Conservation (phyloP, 805 yeast species). For the Yamadazyma paraphyllophila region DNA sequence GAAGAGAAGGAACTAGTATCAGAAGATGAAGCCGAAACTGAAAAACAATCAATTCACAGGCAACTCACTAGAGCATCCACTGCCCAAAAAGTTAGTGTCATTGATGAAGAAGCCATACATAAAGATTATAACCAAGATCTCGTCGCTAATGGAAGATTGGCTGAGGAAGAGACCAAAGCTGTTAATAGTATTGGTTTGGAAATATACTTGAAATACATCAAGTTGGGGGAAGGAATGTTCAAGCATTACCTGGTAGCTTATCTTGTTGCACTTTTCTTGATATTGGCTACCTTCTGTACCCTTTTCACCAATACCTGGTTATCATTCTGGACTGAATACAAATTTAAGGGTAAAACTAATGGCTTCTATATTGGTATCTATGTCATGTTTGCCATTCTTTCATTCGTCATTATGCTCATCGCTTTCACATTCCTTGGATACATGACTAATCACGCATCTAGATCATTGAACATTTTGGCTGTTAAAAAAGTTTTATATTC, state of each 20-base stretch:
- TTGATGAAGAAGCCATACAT: conserved; percentile 36
- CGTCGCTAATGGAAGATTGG: conserved; percentile 22
- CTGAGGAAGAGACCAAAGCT: conserved; percentile 55
- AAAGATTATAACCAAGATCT: conserved; percentile 28
- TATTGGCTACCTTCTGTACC: conserved; percentile 44
- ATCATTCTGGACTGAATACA: conserved; percentile 71
- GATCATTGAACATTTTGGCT: conserved; percentile 59
- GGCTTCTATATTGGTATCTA: conserved; percentile 74
- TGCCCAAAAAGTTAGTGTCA: conserved; percentile 9
- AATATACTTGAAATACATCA: conserved; percentile 52
- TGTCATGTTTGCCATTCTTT: conserved; percentile 55
- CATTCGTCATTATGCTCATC: conserved; percentile 41
- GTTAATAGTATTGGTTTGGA: conserved; percentile 49
- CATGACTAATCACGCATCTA: conserved; percentile 53
- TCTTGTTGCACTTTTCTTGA: conserved; percentile 18
- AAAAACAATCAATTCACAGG: conserved; percentile 16
- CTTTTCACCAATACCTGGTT: conserved; percentile 74
- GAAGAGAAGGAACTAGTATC: conserved; percentile 18
- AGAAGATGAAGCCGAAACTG: conserved; percentile 17
- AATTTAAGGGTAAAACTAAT: conserved; percentile 45
- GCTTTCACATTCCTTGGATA: conserved; percentile 49
- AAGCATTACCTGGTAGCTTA: conserved; percentile 25
- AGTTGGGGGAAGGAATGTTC: conserved; percentile 53
- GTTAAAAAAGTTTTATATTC: conserved; percentile 61
- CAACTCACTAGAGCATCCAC: conserved; percentile 28